A percentile compares a stretch with the other conserved stretches of the same genome.
Conservation (phyloP, 1,284 basidiomycete species). For the Schizophyllum commune region DNA sequence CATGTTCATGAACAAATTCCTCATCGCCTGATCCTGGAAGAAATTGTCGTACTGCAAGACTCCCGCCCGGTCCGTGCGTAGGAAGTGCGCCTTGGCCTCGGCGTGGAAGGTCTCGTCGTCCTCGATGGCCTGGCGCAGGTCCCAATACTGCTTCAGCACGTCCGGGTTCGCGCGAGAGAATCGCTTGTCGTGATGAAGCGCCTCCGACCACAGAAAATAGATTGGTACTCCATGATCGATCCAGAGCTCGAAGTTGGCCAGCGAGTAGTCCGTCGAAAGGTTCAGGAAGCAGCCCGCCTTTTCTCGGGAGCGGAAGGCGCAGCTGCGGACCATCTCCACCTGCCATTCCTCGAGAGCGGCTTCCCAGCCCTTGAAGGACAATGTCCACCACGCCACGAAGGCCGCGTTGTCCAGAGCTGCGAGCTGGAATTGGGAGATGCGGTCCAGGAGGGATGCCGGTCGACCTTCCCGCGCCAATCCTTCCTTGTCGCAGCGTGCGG, state of each 20-base stretch:
- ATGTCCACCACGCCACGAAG: neutral
- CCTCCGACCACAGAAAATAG: neutral
- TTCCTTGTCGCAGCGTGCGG: too few relatives aligned
- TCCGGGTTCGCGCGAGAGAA: neutral
- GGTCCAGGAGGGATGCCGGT: too few relatives aligned
- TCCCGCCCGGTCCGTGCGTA: too few relatives aligned
- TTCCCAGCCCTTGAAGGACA: neutral
- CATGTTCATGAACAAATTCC: neutral
- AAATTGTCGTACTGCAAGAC: neutral
- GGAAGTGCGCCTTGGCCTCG: too few relatives aligned
- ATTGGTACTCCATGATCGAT: neutral
- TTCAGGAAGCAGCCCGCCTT: neutral
- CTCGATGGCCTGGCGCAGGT: neutral
- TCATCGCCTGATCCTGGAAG: neutral
- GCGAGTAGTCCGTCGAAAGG: neutral
- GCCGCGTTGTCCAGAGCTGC: neutral
- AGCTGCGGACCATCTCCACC: neutral
- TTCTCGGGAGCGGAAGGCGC: neutral
- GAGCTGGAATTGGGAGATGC: neutral
- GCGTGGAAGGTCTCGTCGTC: too few relatives aligned
- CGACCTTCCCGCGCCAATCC: too few relatives aligned
- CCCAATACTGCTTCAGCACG: neutral
- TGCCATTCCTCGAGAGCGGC: neutral
- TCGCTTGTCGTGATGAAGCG: neutral
- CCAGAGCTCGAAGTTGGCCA: neutral